Evolutionary conservation across 441 rosid genomes (phyloP).

Genomic region (Biscutella laevigata): DNA sequence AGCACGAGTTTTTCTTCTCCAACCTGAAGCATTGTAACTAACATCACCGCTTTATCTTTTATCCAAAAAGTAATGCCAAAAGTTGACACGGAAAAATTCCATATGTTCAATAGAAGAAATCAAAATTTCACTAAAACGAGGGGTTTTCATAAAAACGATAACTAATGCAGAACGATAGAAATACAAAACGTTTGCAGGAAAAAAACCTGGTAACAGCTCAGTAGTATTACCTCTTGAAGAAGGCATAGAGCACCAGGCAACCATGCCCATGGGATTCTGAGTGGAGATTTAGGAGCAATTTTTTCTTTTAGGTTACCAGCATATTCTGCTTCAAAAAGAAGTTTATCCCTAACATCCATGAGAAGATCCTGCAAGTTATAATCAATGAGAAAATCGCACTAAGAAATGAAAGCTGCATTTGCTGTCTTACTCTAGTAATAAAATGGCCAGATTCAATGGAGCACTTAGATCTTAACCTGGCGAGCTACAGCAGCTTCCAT

Average conservation of each 20-base stretch:
- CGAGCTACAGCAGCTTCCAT: constrained; percentile 62
- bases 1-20: constrained; percentile 84
- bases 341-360: constrained; percentile 86
- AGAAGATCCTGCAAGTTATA: constrained; percentile 51
- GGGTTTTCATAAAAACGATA: neutral
- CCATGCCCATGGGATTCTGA: constrained; percentile 78
- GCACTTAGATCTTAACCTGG: constrained; percentile 43
- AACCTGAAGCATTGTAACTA: constrained; percentile 43
- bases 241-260: constrained; percentile 85
- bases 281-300: constrained; percentile 64
- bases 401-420: neutral
- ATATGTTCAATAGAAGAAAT: neutral
- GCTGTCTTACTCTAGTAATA: neutral
- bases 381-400: neutral
- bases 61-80: constrained; percentile 10
- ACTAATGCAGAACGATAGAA: neutral
- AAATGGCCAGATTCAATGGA: neutral
- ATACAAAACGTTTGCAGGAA: constrained; percentile 1
- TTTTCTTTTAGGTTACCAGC: constrained; percentile 75
- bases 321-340: constrained; percentile 89
- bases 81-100: neutral
- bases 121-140: constrained; percentile 1
- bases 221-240: constrained; percentile 74
- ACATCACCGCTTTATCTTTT: constrained; percentile 21
- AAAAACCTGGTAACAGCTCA: neutral